Evolutionary conservation across 345 rosid genomes (phyloP).

Genomic region (Aurinia saxatilis): DNA sequence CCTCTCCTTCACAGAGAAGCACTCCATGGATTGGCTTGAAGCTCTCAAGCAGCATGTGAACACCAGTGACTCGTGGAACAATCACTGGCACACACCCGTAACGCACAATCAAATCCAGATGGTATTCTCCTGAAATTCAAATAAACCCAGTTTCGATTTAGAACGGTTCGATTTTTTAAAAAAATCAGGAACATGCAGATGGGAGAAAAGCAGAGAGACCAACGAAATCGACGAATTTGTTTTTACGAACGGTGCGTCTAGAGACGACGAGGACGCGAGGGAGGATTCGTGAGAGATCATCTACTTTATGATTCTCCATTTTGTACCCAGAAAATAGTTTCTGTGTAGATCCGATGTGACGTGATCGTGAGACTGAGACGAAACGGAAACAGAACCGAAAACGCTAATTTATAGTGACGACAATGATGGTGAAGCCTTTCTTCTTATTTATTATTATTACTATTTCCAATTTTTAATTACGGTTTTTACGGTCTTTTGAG

Average conservation of each 20-base stretch:
- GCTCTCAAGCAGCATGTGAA: slow-evolving; percentile 52
- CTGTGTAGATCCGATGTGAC: slow-evolving; percentile 24
- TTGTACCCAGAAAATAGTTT: slow-evolving; percentile 10
- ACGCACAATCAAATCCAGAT: slow-evolving; percentile 53
- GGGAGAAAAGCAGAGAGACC: slow-evolving; percentile 20
- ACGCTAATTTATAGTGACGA: slow-evolving; percentile 18
- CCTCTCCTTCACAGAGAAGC: slow-evolving; percentile 69
- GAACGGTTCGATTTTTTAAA: too few relatives aligned
- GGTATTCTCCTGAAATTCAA: slow-evolving; percentile 48
- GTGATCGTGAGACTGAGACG: slow-evolving; percentile 11
- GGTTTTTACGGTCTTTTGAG: slow-evolving; percentile 5
- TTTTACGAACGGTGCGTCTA: slow-evolving; percentile 53
- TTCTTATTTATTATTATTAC: background rate
- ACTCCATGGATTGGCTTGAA: slow-evolving; percentile 72
- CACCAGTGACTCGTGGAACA: slow-evolving; percentile 56
- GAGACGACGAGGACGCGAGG: slow-evolving; percentile 64
- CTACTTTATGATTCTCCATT: slow-evolving; percentile 15
- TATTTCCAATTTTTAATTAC: background rate
- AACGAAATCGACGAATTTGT: slow-evolving; percentile 60
- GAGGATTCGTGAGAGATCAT: slow-evolving; percentile 45
- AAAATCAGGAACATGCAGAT: slow-evolving; percentile 8
- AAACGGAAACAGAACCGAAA: slow-evolving; percentile 14
- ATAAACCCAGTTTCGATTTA: background rate
- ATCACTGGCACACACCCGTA: slow-evolving; percentile 65
- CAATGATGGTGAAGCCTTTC: background rate